Evolutionary conservation across 2,329 filamentous ascomycete species (phyloP).

Genomic region (Trichoderma citrinoviride): DNA sequence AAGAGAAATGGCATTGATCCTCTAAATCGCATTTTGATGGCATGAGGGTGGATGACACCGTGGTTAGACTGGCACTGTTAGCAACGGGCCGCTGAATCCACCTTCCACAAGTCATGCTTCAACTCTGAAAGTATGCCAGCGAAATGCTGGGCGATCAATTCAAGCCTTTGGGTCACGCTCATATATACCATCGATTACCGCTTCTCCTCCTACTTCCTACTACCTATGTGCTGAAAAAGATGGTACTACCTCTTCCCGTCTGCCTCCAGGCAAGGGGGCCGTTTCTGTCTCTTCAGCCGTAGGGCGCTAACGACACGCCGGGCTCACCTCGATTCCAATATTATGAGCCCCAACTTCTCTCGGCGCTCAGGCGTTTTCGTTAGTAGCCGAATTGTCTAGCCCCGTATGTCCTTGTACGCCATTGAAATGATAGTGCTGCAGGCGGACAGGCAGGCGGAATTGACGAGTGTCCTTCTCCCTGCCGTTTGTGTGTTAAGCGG

Average conservation of each 20-base stretch:
- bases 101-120: no score
- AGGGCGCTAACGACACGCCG: slow-evolving; percentile 1
- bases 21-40: no score
- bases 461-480: neutral
- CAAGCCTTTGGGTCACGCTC: no score
- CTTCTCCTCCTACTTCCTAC: neutral
- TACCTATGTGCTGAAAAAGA: no score
- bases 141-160: no score
- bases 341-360: neutral
- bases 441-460: neutral
- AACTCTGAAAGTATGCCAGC: no score
- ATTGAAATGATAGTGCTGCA: neutral
- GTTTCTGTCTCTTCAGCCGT: neutral
- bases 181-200: neutral
- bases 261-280: neutral
- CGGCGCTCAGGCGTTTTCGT: neutral
- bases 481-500: neutral
- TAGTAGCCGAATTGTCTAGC: neutral
- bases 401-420: neutral
- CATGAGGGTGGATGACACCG: no score
- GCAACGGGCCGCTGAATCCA: no score
- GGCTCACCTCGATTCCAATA: neutral
- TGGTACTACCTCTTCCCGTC: neutral
- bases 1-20: no score
- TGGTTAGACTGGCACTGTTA: no score